Conservation (phyloP, 2,329 filamentous ascomycete genomes). For the Beauveria bassiana region DNA sequence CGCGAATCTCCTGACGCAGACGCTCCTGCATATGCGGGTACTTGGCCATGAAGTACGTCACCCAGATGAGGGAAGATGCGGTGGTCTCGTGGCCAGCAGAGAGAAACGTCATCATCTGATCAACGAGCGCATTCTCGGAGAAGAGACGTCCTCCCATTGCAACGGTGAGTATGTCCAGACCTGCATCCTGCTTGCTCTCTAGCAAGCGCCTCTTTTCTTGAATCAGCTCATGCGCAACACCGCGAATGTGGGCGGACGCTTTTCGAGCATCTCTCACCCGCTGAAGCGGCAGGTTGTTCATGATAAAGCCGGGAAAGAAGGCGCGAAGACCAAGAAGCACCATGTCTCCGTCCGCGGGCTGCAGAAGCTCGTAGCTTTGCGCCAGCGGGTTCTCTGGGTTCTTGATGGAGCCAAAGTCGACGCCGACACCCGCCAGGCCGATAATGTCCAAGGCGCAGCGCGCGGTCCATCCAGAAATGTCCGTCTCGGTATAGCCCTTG, state of each 20-base stretch:
- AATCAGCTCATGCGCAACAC: constrained; percentile 24
- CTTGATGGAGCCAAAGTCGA: constrained; percentile 25
- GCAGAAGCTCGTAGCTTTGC: constrained; percentile 24
- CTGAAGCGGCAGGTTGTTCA: constrained; percentile 11
- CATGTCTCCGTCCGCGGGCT: constrained; percentile 10
- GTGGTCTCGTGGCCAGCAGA: constrained; percentile 38
- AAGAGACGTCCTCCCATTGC: constrained; percentile 25
- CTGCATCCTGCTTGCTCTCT: constrained; percentile 19
- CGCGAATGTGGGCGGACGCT: constrained; percentile 20
- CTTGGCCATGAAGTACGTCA: constrained; percentile 29
- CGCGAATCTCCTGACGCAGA: constrained; percentile 31
- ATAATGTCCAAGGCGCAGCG: constrained; percentile 29
- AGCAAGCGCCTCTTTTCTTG: constrained; percentile 21
- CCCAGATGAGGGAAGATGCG: constrained; percentile 33
- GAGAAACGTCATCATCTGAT: constrained; percentile 34
- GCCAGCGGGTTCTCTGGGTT: constrained; percentile 27
- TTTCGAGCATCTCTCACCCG: constrained; percentile 18
- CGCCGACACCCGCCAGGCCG: constrained; percentile 24
- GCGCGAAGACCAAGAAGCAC: constrained; percentile 10
- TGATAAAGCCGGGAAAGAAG: constrained; percentile 11
- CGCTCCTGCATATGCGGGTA: constrained; percentile 29
- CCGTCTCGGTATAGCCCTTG: constrained; percentile 13
- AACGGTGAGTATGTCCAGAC: constrained; percentile 30
- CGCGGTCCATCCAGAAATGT: constrained; percentile 17
- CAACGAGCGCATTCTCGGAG: constrained; percentile 30